Base-by-base conservation (phyloP, 306 rosid genomes). In the Glycine tomentella region DNA sequence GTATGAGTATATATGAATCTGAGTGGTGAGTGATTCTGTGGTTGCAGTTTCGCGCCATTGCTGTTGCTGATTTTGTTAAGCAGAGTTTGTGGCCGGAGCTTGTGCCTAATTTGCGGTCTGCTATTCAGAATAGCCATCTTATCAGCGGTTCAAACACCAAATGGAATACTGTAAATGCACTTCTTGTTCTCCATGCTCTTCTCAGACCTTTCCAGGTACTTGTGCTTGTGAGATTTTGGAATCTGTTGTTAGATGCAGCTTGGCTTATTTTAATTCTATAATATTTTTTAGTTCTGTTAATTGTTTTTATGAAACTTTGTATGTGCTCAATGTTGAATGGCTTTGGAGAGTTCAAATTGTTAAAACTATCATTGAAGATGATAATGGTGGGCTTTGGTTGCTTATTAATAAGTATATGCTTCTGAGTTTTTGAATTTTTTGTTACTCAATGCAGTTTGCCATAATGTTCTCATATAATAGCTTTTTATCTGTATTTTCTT, bases 181-280 rank as follows among this genome's bases (percentile, higher is more conserved):
- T 94, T 56, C 59, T 83, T 25, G 79, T 92, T 87, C 97, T 94
- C 79, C 97, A 84, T 64, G 87, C 98, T 2, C 91, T 92, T 71
- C 87, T 92, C 71, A 92, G 92, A 83, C 98, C 98, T 31, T 94
- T 91, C 72, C 98, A 92, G 93, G 98, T 94, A 86, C 63, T 67
- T 56, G 10, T 17, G 71, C 68, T 55, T 4, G 20, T 42, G 69
- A 36, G 42, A 25, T 11, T 42, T 16, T 25, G 2, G 16, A 69
- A n/a, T 17, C 36, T 11, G 70, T 46, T 71, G 1, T 25, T 25
- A 0, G 31, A 25, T 25, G 31, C 31, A 48, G 7, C 40, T 46
- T 77, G 36, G 9, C 25, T 1, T 12, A 2, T 25, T 71, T 25
- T 72, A 25, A 3, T 82, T 62, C 65, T 42, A 42, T 42, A 7